Base-by-base conservation (phyloP, 208 protist species). In the Porcisia deanei region DNA sequence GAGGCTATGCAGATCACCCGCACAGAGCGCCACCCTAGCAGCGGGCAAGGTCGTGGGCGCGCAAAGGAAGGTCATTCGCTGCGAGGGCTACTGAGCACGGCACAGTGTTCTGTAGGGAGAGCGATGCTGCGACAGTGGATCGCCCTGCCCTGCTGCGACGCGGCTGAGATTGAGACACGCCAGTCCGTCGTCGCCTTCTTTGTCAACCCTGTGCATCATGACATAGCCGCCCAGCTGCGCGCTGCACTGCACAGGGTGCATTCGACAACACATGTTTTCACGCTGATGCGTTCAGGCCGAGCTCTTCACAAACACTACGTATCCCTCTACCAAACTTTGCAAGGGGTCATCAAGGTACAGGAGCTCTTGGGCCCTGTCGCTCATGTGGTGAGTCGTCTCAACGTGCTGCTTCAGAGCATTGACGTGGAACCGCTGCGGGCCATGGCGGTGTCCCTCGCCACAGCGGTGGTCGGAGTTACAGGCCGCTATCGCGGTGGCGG, bases 31-130 rank as follows among this genome's bases (percentile, higher is more conserved):
- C 93, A 97, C 80, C 93, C 93, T 54, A 94, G 90, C 80, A 86
- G 84, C 59, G 88, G 82, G 52, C 91, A 96, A 57, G 88, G 89
- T 3, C 84, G 92, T 34, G 88, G 91, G n/a, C 68, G 83, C 1
- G 73, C 88, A 12, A 97, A 97, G 75, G 94, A 97, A 43, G 94
- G 91, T 0, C 81, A 94, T 7, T 97, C 91, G 41, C 77, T 97
- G n/a, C 84, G 91, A 52, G 86, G 77, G 47, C 74, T 95, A 2
- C 74, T 96, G 12, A 85, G 93, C 72, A 71, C 79, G 39, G 88
- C 89, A 3, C 79, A 77, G 55, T 91, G 86, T 57, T 47, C 84
- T 2, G 57, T 88, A 47, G 94, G 94, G 1, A 61, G 77, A 45
- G 30, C 81, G 53, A 80, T 94, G 57, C 82, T 97, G 34, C 88